These are phyloP conservation scores for Candida cerambycidarum DNA, from an alignment of 805 yeast genomes.

Conservation along the genomic window DNA sequence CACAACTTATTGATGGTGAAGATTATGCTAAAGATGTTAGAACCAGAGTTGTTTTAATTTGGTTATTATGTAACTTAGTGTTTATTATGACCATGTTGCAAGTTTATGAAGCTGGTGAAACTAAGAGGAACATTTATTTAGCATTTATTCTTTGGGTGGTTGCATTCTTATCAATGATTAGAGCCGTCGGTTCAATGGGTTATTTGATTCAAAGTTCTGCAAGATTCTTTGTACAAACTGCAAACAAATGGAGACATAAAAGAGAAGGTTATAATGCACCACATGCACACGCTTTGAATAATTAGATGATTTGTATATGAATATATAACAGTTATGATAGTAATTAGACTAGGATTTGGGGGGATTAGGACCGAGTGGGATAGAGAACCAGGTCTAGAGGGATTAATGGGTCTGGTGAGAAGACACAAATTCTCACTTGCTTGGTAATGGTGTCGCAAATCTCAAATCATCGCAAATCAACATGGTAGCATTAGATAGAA, in stretches of 20 bases:
- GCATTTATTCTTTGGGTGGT: slow-evolving; percentile 90
- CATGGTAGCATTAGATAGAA: slow-evolving; percentile 49
- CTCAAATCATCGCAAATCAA: too few relatives aligned
- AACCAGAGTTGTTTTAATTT: slow-evolving; percentile 90
- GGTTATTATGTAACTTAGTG: slow-evolving; percentile 83
- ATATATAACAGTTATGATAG: too few relatives aligned
- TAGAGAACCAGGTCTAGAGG: too few relatives aligned
- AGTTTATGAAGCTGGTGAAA: slow-evolving; percentile 67
- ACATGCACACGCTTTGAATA: slow-evolving; percentile 33
- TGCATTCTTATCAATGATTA: slow-evolving; percentile 75
- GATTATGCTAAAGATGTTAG: slow-evolving; percentile 95
- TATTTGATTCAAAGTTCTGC: slow-evolving; percentile 52
- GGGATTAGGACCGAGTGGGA: too few relatives aligned
- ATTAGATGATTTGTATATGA: neutral
- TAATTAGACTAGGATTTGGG: too few relatives aligned
- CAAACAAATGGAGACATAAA: slow-evolving; percentile 42
- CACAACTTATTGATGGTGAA: slow-evolving; percentile 46
- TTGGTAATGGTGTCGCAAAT: too few relatives aligned
- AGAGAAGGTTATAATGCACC: slow-evolving; percentile 38
- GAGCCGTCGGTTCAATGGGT: slow-evolving; percentile 79
- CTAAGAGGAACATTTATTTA: slow-evolving; percentile 64
- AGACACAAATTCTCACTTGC: too few relatives aligned
- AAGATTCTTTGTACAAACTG: slow-evolving; percentile 37
- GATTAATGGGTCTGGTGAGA: too few relatives aligned
- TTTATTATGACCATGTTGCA: slow-evolving; percentile 87